Evolutionary conservation across 1,284 basidiomycete species (phyloP), one percentile per base, ranked within the genome.

Genomic region (Pisolithus thermaeus): DNA sequence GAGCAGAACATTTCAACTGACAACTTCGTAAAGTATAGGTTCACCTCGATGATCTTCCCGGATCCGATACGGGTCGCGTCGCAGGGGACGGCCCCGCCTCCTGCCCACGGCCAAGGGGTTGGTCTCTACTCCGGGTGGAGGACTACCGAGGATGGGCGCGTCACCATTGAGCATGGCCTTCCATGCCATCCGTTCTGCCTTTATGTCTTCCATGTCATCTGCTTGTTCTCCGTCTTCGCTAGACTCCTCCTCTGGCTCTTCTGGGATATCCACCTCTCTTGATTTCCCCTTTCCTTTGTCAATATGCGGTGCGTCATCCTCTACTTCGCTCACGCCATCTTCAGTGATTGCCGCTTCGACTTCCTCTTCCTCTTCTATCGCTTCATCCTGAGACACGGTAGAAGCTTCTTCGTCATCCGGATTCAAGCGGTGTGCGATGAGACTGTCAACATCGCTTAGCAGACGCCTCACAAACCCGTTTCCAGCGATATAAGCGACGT

Each of bases 381-480:
- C 32, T 8, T 51, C 39, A 16, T 35, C 14, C 23, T 18, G 28
- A 25, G 39, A 30, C 22, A n/a, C 37, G 7, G 27, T 49, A 35
- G 39, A 30, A 12, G 27, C 16, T 11, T 25, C 37, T 14, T 52
- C 23, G 22, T 42, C 39, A 8, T 49, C 30, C 16, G 16, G 20
- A 7, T 51, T n/a, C 16, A 35, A 18, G n/a, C 38, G 28, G 18
- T 28, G 5, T 18, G 28, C 35, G 20, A 53, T 9, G 18, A 32
- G 23, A 6, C 7, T n/a, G 1, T 48, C 49, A 23, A 57, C 62
- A 11, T 61, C 55, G 32, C 52, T 48, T 45, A 67, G 30, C 55
- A 65, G 51, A 37, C 62, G 61, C 35, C 58, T 51, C 22, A 69
- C 57, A 41, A 66, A 66, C 4, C 62, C 65, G 1, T 7, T 32